Base-by-base conservation (phyloP, 139 green algal genomes). In the Zygnema circumcarinatum region DNA sequence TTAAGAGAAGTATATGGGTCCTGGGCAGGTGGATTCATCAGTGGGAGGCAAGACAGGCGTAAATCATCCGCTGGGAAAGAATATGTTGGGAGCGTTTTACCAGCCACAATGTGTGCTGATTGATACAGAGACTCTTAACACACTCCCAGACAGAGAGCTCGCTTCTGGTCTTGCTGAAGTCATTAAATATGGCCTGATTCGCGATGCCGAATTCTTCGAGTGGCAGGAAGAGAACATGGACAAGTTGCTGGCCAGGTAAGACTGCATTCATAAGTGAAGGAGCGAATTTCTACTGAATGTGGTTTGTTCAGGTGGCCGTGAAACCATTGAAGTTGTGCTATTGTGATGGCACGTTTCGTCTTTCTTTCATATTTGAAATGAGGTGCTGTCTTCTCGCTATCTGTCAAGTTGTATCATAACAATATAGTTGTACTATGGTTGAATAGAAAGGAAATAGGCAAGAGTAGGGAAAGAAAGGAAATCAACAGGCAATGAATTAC, bases 21-120 rank as follows among this genome's bases (percentile, higher is more conserved):
- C n/a, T n/a, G n/a, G n/a, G 7, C 96, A 98, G 89, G 97, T 99
- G 33, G 97, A 99, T 90, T 98, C 94, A 1, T 98, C 95, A 25
- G 97, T 99, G 20, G 97, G 97, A 32, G 97, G 97, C 88, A 99
- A 99, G 89, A 99, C 97, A 2, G 92, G 85, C 56, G 97, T 99
- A 2, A 99, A 99, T 94, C 97, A 99, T 90, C 94, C 97, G 1
- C 89, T 98, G 83, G 97, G 96, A 72, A 99, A 99, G 92, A 99
- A 99, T 94, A 99, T 99, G 97, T 98, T 99, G 78, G 97, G 97
- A 35, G 97, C 97, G 1, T 98, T 98, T 87, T 97, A 98, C 94
- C 92, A 94, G 87, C 92, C 92, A 20, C 75, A 92, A 69, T 91
- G 86, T 73, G 97, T 99, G 83, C 91, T 99, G 21, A 95, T 98